These are phyloP conservation scores for Chaetomium sp. DNA, from an alignment of 2,329 filamentous ascomycete species.

Conservation along the genomic window DNA sequence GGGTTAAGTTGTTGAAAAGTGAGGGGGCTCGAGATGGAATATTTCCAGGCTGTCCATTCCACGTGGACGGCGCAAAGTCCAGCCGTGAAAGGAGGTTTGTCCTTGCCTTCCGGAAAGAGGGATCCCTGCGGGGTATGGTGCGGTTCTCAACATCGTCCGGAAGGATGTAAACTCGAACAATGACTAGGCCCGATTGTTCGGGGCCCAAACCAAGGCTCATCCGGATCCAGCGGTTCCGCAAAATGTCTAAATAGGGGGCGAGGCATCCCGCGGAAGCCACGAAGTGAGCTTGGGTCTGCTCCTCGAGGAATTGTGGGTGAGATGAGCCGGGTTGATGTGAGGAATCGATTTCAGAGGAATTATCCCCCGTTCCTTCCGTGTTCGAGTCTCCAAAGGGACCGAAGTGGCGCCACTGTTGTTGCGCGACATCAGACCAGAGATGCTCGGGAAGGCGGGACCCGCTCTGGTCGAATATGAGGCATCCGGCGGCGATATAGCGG, in stretches of 20 bases:
- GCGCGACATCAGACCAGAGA: conserved; percentile 1
- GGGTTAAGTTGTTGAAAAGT: conserved; percentile 33
- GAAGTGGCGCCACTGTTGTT: conserved; percentile 1
- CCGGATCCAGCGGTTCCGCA: conserved; percentile 37
- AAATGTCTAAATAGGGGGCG: conserved; percentile 24
- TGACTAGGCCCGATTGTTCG: conserved; percentile 20
- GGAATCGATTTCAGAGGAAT: neutral
- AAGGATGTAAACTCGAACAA: conserved; percentile 54
- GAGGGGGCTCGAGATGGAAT: conserved; percentile 1
- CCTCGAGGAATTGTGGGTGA: neutral
- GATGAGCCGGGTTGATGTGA: neutral
- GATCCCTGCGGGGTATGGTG: conserved; percentile 43
- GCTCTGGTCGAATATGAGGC: conserved; percentile 12
- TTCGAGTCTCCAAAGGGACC: neutral
- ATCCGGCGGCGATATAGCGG: conserved; percentile 17
- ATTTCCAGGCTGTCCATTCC: conserved; percentile 41
- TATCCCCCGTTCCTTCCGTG: neutral
- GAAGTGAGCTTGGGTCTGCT: conserved; percentile 13
- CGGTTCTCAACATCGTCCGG: conserved; percentile 57
- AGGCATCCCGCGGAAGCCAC: conserved; percentile 12
- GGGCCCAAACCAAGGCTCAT: conserved; percentile 33
- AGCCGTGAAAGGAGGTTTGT: conserved; percentile 44
- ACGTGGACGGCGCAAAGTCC: conserved; percentile 49
- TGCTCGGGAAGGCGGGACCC: neutral
- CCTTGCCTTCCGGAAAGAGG: conserved; percentile 40